Conservation (phyloP, 345 rosid species). For the Hibiscus syriacus region DNA sequence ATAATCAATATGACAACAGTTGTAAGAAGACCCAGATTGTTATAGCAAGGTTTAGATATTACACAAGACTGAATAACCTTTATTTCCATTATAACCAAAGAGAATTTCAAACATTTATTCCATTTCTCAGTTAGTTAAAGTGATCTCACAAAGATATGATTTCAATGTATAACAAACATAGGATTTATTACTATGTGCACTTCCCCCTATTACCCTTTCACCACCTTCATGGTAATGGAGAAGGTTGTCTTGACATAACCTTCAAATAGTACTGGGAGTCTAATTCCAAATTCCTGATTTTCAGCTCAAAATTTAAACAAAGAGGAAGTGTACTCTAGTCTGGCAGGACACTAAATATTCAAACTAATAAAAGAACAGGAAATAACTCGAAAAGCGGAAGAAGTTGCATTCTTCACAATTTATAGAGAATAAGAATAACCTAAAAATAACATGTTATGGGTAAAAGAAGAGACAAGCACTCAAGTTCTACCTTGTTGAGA, state of each 20-base stretch:
- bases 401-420: neutral
- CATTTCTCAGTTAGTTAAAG: neutral
- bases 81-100: too few species aligned
- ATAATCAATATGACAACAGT: neutral
- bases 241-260: neutral
- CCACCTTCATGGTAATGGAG: neutral
- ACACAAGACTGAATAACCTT: too few species aligned
- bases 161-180: neutral
- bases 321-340: neutral
- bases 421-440: neutral
- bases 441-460: neutral
- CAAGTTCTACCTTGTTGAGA: neutral
- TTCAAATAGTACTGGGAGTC: neutral
- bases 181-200: neutral
- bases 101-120: slow-evolving; percentile 1
- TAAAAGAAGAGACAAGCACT: neutral
- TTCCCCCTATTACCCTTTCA: neutral
- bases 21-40: too few species aligned
- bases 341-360: neutral
- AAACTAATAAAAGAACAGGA: neutral
- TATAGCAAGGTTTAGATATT: too few species aligned
- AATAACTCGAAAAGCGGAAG: neutral
- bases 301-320: neutral
- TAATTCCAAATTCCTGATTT: neutral
- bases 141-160: too few species aligned